Percentiles rank a stretch among this genome's conserved stretches.
Evolutionary conservation across 2,329 filamentous ascomycete genomes (phyloP).

Genomic region (Colletotrichum sp.): DNA sequence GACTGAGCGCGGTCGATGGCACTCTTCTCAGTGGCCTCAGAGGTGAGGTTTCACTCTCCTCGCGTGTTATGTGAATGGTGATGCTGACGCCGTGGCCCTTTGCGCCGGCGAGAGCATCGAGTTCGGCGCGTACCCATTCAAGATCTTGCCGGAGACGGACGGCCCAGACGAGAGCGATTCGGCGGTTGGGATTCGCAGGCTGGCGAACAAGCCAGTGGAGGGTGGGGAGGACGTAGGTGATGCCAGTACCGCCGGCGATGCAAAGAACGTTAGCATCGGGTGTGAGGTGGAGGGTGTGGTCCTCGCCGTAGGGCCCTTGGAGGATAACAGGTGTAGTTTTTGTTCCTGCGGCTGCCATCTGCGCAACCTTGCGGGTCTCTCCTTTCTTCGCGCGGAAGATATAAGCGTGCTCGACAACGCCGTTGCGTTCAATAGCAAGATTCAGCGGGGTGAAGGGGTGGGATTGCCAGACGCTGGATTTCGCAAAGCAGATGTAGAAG

Average conservation of each 20-base stretch:
- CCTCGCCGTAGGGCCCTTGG: constrained; percentile 65
- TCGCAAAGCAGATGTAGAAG: constrained; percentile 72
- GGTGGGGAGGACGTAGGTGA: constrained; percentile 46
- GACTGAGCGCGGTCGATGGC: neutral
- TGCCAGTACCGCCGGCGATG: constrained; percentile 44
- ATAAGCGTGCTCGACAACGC: constrained; percentile 56
- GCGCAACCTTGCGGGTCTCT: constrained; percentile 61
- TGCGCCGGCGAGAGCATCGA: neutral
- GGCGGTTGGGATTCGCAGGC: constrained; percentile 34
- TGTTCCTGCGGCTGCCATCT: constrained; percentile 35
- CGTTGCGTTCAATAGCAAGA: constrained; percentile 46
- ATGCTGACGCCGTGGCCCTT: constrained; percentile 1
- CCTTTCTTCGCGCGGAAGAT: constrained; percentile 63
- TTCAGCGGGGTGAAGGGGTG: constrained; percentile 73
- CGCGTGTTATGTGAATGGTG: neutral
- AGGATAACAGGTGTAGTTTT: constrained; percentile 61
- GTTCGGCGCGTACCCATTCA: neutral
- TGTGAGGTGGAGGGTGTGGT: constrained; percentile 45
- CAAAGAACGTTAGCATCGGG: constrained; percentile 44
- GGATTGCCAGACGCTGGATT: constrained; percentile 72
- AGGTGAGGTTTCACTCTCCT: neutral
- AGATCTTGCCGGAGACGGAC: constrained; percentile 46
- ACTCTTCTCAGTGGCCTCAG: neutral
- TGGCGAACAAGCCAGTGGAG: constrained; percentile 27
- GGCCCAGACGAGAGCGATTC: constrained; percentile 61